Evolutionary conservation across 139 green algal species (phyloP), one percentile per base, ranked within the genome.

Genomic region (Gonium pectorale): DNA sequence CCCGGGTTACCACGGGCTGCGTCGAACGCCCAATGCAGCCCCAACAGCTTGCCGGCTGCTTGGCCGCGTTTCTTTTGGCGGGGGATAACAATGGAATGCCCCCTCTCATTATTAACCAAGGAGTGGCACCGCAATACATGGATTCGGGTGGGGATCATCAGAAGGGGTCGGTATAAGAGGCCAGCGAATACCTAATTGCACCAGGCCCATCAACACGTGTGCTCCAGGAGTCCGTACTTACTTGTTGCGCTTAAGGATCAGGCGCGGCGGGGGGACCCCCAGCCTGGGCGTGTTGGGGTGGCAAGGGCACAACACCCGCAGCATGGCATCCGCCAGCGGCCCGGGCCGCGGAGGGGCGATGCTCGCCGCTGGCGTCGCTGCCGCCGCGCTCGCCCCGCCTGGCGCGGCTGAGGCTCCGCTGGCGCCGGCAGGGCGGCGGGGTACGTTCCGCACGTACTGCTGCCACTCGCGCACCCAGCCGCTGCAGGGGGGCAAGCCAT

Each of bases 171-270:
- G n/a, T n/a, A n/a, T n/a, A n/a, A n/a, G n/a, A n/a, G n/a, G n/a
- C n/a, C n/a, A n/a, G n/a, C n/a, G n/a, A n/a, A n/a, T n/a, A n/a
- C n/a, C n/a, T n/a, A n/a, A n/a, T n/a, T n/a, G n/a, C n/a, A n/a
- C n/a, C n/a, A n/a, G n/a, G n/a, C n/a, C n/a, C n/a, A n/a, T n/a
- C n/a, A n/a, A n/a, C n/a, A n/a, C n/a, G n/a, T n/a, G n/a, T n/a
- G n/a, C n/a, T n/a, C n/a, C n/a, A n/a, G n/a, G n/a, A n/a, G n/a
- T n/a, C n/a, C n/a, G n/a, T 15, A 37, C 80, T 85, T 87, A 95
- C 86, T 89, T 89, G n/a, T 88, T 90, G 15, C 93, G 86, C 85
- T 89, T 89, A 38, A 89, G 80, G 13, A 80, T 54, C 2, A 96
- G 81, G 2, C 52, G 60, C 21, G 93, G 92, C 17, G 75, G 75